phyloP scores from a whole-genome alignment of 2,329 filamentous ascomycete genomes.

The Ascochyta lentis region DNA sequence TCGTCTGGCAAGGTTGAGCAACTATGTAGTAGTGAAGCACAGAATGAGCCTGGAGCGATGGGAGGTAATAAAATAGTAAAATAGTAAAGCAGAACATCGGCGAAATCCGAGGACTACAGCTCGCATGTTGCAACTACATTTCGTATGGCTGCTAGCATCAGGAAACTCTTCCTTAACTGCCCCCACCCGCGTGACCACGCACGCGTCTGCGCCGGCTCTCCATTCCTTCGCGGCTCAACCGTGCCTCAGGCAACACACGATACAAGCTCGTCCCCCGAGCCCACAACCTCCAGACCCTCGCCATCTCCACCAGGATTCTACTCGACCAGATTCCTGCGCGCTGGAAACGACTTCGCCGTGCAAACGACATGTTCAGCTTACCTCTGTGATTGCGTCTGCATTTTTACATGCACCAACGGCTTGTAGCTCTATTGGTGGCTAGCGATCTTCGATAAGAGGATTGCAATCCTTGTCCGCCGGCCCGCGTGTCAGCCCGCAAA shows the following conservation, averaged over 20 bases:
- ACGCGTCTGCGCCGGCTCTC: conserved; percentile 3
- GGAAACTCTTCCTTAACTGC: neutral
- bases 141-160: neutral
- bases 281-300: neutral
- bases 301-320: neutral
- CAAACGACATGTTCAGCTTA: neutral
- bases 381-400: conserved; percentile 5
- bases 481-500: conserved; percentile 19
- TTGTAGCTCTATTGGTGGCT: conserved; percentile 20
- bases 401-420: conserved; percentile 17
- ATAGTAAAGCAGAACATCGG: neutral
- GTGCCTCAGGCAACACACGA: conserved; percentile 1
- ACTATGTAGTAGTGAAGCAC: no score
- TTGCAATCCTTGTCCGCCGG: conserved; percentile 20
- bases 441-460: conserved; percentile 24
- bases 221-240: conserved; percentile 2
- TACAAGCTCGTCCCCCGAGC: neutral
- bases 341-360: neutral
- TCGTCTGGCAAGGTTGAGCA: no score
- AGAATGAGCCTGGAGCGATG: no score
- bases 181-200: conserved; percentile 1
- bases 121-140: neutral
- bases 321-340: conserved; percentile 12
- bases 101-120: neutral
- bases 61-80: neutral